These are phyloP conservation scores for Crithidia sp. DNA, from an alignment of 208 protist genomes.

Conservation along the genomic window DNA sequence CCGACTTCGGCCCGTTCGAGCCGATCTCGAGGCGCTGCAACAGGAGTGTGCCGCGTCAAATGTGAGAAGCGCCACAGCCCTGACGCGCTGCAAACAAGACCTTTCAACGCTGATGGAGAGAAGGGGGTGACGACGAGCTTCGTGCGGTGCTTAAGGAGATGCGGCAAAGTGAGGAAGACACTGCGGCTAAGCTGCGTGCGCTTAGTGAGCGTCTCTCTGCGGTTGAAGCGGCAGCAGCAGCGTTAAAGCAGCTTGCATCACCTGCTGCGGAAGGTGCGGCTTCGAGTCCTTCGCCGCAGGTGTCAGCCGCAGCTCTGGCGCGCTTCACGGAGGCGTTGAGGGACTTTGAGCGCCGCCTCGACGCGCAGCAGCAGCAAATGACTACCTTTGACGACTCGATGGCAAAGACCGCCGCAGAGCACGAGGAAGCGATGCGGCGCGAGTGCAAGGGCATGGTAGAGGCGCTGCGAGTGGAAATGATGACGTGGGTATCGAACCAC, in stretches of 20 bases:
- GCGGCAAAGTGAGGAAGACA: neutral
- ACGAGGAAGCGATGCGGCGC: neutral
- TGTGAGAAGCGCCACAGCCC: neutral
- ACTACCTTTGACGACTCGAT: constrained; percentile 5
- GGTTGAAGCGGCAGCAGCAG: constrained; percentile 2
- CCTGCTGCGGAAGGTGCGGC: neutral
- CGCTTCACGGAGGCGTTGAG: constrained; percentile 4
- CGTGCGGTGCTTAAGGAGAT: neutral
- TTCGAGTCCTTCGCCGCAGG: too few relatives aligned
- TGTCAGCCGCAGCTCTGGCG: neutral
- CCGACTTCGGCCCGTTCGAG: neutral
- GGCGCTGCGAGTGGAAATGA: constrained; percentile 8
- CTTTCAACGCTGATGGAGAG: neutral
- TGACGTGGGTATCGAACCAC: neutral
- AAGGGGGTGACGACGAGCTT: neutral
- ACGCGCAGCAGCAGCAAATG: constrained; percentile 14
- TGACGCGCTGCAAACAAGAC: neutral
- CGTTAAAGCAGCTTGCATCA: neutral
- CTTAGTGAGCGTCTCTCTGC: constrained; percentile 4
- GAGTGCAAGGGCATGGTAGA: constrained; percentile 13
- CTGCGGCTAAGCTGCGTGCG: neutral
- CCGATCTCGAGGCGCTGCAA: constrained; percentile 14
- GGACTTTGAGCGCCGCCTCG: constrained; percentile 15
- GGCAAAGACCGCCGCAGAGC: neutral
- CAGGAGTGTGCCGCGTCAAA: constrained; percentile 7